Base-by-base conservation (phyloP, 2,329 filamentous ascomycete species). In the Colletotrichum gloeosporioides region DNA sequence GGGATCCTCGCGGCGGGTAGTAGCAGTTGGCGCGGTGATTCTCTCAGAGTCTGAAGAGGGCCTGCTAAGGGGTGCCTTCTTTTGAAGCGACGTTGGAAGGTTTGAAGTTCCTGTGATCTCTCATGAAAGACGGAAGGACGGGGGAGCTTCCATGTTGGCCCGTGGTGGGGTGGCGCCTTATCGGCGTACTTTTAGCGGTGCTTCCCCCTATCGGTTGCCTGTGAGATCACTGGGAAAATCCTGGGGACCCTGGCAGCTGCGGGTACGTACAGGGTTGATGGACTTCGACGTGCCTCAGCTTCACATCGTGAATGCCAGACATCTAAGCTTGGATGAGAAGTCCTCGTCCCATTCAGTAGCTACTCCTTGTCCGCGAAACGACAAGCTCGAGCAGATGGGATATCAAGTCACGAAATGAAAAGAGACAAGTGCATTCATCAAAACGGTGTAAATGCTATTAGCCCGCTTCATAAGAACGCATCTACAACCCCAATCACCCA, bases 131-230 rank as follows among this genome's bases (percentile, higher is more conserved):
- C 6, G 44, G 44, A 53, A 53, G 44, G 44, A 53, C n/a, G 44
- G 44, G 44, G 44, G 62, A 65, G 62, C 62, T 36, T 44, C 34
- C 22, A 22, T 68, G 31, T 63, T 63, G 59, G 59, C 59, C 18
- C 29, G 59, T 15, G 59, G 59, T 75, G 69, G 73, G 69, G 63
- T 44, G 27, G 32, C 31, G 25, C 25, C 64, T 76, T 76, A 76
- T 69, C 73, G 64, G 57, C n/a, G 57, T 15, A 6, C 18, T 55
- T 49, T 31, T 18, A 64, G 39, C 70, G 13, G 63, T 62, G 36
- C 49, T 32, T 25, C 25, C 55, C 64, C 73, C 73, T 76, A 69
- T 76, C 70, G 73, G 73, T 73, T 76, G 73, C 73, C 39, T 55
- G 59, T 76, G 73, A 76, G 73, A 76, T 76, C 73, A 75, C 63